phyloP scores from a whole-genome alignment of 1,139 yeast species.

The Magnusiomyces ingens region DNA sequence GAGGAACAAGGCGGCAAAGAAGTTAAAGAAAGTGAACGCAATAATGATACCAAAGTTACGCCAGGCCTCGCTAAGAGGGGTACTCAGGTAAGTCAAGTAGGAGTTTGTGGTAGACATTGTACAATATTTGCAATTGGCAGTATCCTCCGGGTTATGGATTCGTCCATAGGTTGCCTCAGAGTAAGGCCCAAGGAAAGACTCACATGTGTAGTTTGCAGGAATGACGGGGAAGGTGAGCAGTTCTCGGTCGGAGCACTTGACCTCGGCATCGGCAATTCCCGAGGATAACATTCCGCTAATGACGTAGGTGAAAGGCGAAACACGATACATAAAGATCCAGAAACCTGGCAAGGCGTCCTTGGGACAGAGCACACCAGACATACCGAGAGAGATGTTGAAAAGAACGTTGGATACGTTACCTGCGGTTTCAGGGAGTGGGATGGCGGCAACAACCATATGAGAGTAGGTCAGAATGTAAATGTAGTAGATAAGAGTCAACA shows the following conservation, averaged over 20 bases:
- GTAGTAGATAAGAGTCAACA: slow-evolving; percentile 48
- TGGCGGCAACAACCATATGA: slow-evolving; percentile 55
- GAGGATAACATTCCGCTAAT: slow-evolving; percentile 51
- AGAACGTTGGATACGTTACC: slow-evolving; percentile 59
- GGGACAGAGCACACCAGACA: slow-evolving; percentile 77
- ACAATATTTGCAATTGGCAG: slow-evolving; percentile 55
- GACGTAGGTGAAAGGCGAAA: slow-evolving; percentile 63
- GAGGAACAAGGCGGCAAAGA: slow-evolving; percentile 58
- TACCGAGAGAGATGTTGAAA: slow-evolving; percentile 61
- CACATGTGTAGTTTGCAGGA: slow-evolving; percentile 57
- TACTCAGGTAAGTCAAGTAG: slow-evolving; percentile 42
- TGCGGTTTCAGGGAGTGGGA: slow-evolving; percentile 64
- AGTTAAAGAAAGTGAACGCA: slow-evolving; percentile 46
- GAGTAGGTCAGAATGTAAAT: slow-evolving; percentile 60
- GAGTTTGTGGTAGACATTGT: slow-evolving; percentile 47
- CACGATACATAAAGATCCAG: slow-evolving; percentile 64
- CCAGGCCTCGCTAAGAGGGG: slow-evolving; percentile 47
- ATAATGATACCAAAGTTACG: slow-evolving; percentile 53
- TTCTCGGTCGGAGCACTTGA: slow-evolving; percentile 49
- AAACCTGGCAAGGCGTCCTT: slow-evolving; percentile 56
- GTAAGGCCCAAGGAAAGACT: slow-evolving; percentile 41
- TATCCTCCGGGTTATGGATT: slow-evolving; percentile 46
- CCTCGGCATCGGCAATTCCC: slow-evolving; percentile 49
- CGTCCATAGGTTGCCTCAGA: slow-evolving; percentile 44
- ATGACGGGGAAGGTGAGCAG: slow-evolving; percentile 39